Conservation (phyloP, 1,139 yeast species). For the Eremothecium cymbalariae region DNA sequence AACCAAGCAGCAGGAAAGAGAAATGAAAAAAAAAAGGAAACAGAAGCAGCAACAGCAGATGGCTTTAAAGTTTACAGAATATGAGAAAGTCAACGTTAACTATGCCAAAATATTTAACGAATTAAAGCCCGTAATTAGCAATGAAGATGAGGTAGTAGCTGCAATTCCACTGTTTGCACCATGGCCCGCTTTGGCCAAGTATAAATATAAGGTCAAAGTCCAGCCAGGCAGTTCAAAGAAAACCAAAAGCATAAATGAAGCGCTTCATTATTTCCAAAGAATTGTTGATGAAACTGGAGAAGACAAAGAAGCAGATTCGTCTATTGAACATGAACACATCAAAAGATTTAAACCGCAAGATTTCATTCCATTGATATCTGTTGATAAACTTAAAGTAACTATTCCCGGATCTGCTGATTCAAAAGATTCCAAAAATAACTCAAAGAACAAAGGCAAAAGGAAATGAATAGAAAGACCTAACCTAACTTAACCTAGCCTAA, state of each 20-base stretch:
- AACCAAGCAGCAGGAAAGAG: conserved; percentile 34
- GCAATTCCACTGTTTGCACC: conserved; percentile 90
- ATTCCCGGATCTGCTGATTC: conserved; percentile 33
- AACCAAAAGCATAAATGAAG: conserved; percentile 75
- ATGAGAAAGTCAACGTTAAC: conserved; percentile 28
- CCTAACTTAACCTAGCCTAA: not conserved
- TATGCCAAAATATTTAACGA: conserved; percentile 33
- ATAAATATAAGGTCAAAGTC: conserved; percentile 75
- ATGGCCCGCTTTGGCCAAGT: conserved; percentile 69
- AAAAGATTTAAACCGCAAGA: conserved; percentile 51
- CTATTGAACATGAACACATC: conserved; percentile 52
- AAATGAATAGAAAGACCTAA: conserved; percentile 12
- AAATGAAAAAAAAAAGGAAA: conserved; percentile 34
- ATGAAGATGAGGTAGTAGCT: conserved; percentile 37
- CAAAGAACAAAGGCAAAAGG: conserved; percentile 18
- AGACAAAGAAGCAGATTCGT: conserved; percentile 64
- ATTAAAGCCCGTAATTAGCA: conserved; percentile 33
- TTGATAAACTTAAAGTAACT: conserved; percentile 40
- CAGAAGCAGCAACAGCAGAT: conserved; percentile 47
- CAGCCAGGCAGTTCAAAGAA: conserved; percentile 85
- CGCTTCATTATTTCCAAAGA: conserved; percentile 52
- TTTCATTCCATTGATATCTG: conserved; percentile 44
- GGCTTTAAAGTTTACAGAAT: conserved; percentile 40
- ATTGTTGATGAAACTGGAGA: conserved; percentile 43
- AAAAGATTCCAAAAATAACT: conserved; percentile 13